Conservation (phyloP, 768 basidiomycete genomes). For the Mrakia gelida region DNA sequence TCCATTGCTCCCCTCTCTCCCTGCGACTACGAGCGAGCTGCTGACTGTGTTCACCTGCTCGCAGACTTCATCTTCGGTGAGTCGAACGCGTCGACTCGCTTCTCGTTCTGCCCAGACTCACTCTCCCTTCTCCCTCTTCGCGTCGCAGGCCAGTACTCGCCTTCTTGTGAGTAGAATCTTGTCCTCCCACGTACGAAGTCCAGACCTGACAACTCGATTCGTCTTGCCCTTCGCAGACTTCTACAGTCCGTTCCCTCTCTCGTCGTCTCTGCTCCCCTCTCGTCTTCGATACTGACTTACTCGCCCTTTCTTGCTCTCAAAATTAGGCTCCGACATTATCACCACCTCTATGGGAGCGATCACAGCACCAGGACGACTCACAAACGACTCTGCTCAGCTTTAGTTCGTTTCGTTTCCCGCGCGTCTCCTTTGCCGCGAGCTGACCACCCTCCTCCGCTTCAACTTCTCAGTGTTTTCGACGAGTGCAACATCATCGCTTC, state of each 20-base stretch:
- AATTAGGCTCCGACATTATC: slow-evolving; percentile 1
- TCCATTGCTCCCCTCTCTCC: background rate
- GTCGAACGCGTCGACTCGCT: background rate
- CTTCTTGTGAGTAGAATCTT: background rate
- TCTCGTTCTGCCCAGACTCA: background rate
- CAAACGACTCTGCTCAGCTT: background rate
- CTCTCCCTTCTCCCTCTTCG: background rate
- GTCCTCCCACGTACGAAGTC: background rate
- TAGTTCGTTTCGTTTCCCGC: background rate
- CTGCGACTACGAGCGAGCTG: background rate
- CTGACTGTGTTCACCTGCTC: too few species aligned
- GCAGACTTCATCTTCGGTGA: slow-evolving; percentile 13
- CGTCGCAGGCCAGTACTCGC: background rate
- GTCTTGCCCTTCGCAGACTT: background rate
- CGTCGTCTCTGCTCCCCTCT: background rate
- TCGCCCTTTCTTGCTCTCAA: too few species aligned
- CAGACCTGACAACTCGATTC: background rate
- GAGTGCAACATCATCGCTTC: slow-evolving; percentile 6
- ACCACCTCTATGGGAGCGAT: background rate
- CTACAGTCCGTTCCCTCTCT: background rate
- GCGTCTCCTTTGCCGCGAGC: background rate
- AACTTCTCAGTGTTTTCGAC: background rate
- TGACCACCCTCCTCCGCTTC: too few species aligned
- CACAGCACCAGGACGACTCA: background rate
- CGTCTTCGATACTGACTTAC: background rate